Evolutionary conservation across 1,284 basidiomycete species (phyloP).

Genomic region (Fomitopsis palustris): DNA sequence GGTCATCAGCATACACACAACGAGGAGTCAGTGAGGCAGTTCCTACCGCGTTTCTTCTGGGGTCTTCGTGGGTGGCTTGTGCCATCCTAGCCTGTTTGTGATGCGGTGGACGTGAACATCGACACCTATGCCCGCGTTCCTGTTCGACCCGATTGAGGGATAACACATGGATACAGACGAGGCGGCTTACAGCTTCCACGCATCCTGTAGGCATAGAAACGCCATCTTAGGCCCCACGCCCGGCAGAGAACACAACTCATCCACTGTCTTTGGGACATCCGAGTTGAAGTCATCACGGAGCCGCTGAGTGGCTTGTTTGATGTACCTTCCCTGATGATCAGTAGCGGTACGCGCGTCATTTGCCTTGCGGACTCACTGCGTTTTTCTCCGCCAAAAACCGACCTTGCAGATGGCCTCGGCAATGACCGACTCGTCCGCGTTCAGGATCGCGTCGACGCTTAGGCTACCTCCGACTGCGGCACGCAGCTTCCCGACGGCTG

Average conservation of each 20-base stretch:
- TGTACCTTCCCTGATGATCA: conserved; percentile 45
- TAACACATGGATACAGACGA: neutral
- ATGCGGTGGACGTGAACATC: conserved; percentile 96
- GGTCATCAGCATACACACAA: neutral
- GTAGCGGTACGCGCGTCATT: too few species aligned
- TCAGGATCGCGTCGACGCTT: conserved; percentile 67
- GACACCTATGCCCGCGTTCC: conserved; percentile 94
- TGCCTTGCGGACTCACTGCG: conserved; percentile 44
- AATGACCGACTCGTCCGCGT: conserved; percentile 61
- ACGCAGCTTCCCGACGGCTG: conserved; percentile 80
- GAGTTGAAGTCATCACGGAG: conserved; percentile 71
- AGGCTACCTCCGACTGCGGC: conserved; percentile 73
- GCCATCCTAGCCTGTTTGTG: conserved; percentile 91
- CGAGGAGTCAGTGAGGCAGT: neutral
- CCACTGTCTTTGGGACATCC: conserved; percentile 84
- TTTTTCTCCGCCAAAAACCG: conserved; percentile 91
- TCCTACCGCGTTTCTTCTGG: conserved; percentile 83
- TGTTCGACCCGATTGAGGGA: conserved; percentile 24
- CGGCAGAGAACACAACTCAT: conserved; percentile 79
- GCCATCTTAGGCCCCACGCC: conserved; percentile 96
- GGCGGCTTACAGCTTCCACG: conserved; percentile 75
- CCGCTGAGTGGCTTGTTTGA: conserved; percentile 68
- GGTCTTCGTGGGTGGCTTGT: conserved; percentile 76
- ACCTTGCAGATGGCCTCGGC: conserved; percentile 82
- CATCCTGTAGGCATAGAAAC: conserved; percentile 78